phyloP scores from a whole-genome alignment of 192 early-diverging fungal genomes.

The Coemansia sp. region DNA sequence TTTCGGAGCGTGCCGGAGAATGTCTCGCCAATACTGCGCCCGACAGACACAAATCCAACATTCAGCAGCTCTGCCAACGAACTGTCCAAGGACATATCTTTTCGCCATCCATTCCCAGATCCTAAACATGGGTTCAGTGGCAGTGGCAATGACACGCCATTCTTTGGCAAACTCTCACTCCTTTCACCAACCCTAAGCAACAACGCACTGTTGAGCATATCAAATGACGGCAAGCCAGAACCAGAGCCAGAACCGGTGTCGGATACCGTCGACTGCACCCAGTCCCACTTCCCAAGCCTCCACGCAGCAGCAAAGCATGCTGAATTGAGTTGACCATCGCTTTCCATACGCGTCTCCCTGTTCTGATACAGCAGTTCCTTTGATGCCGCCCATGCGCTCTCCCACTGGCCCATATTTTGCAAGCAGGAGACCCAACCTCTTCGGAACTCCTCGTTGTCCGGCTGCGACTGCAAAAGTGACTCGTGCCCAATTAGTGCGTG shows the following conservation, averaged over 20 bases:
- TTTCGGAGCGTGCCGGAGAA: constrained; percentile 2
- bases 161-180: background rate
- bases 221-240: constrained; percentile 18
- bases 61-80: constrained; percentile 14
- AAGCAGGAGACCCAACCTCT: constrained; percentile 47
- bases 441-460: constrained; percentile 31
- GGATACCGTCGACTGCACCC: constrained; percentile 19
- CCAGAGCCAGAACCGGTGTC: background rate
- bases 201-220: constrained; percentile 34
- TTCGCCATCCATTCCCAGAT: background rate
- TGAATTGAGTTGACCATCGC: constrained; percentile 21
- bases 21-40: constrained; percentile 25
- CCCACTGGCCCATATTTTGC: constrained; percentile 57
- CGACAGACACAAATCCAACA: constrained; percentile 20
- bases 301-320: constrained; percentile 52
- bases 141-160: background rate
- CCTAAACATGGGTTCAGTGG: background rate
- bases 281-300: constrained; percentile 53
- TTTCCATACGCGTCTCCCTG: constrained; percentile 2
- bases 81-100: background rate
- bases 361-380: constrained; percentile 28
- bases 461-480: constrained; percentile 38
- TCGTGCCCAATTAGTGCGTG: constrained; percentile 55
- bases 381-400: constrained; percentile 50
- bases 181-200: constrained; percentile 21